Percentiles rank a stretch among this genome's conserved stretches.
Evolutionary conservation across 805 yeast species (phyloP).

Genomic region (Candida nitratophila): DNA sequence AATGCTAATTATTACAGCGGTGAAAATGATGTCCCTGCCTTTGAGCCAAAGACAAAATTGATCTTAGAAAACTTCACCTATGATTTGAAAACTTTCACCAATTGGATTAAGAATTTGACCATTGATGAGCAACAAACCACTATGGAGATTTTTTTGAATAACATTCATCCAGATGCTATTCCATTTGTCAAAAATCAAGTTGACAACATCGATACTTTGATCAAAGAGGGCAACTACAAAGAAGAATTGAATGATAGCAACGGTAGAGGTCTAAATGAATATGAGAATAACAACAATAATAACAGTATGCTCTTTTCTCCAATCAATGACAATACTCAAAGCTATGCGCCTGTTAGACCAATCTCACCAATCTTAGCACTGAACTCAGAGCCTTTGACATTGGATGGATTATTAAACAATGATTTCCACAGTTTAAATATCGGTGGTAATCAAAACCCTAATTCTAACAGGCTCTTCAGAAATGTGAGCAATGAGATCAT

Average conservation of each 20-base stretch:
- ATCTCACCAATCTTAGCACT: constrained; percentile 26
- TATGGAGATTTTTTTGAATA: constrained; percentile 40
- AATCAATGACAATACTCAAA: constrained; percentile 11
- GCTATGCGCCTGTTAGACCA: constrained; percentile 21
- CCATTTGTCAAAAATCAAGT: constrained; percentile 36
- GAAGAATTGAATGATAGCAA: not conserved
- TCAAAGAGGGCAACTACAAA: constrained; percentile 1
- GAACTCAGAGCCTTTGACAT: constrained; percentile 28
- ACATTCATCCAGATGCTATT: constrained; percentile 37
- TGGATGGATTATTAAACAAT: constrained; percentile 32
- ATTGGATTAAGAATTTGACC: constrained; percentile 39
- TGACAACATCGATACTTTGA: constrained; percentile 18
- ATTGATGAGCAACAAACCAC: constrained; percentile 40
- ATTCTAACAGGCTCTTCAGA: not conserved
- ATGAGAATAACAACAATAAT: not conserved
- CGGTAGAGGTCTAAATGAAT: no score
- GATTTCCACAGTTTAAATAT: not conserved
- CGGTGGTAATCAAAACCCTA: constrained; percentile 1
- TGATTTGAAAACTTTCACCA: constrained; percentile 38
- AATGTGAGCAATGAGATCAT: constrained; percentile 12
- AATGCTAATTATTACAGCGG: constrained; percentile 4
- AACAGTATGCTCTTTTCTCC: constrained; percentile 14
- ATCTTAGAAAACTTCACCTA: constrained; percentile 28
- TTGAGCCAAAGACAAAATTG: constrained; percentile 23
- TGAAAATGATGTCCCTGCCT: constrained; percentile 25